phyloP scores from a whole-genome alignment of 1,139 yeast species.

The Yamadazyma jaroonii region DNA sequence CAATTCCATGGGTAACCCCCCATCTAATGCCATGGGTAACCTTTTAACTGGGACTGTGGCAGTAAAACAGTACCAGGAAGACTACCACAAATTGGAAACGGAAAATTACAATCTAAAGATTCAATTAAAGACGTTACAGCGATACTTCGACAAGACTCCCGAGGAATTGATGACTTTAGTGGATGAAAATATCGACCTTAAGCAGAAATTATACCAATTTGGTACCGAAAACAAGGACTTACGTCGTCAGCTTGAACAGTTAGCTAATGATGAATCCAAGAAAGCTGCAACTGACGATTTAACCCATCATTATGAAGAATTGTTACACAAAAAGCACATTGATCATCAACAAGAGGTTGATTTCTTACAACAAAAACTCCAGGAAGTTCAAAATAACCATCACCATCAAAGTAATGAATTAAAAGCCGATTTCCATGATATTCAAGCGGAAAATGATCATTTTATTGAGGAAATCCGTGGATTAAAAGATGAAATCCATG shows the following conservation, averaged over 20 bases:
- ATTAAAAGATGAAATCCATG: background rate
- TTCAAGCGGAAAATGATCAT: background rate
- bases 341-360: background rate
- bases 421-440: background rate
- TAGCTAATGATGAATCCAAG: slow-evolving; percentile 2
- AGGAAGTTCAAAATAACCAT: too few species aligned
- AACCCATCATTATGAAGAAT: background rate
- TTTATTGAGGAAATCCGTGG: background rate
- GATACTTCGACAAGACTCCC: slow-evolving; percentile 47
- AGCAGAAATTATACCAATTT: slow-evolving; percentile 30
- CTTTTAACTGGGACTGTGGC: slow-evolving; percentile 14
- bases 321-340: background rate
- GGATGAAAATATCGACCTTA: slow-evolving; percentile 39
- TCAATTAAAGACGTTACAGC: slow-evolving; percentile 52
- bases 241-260: slow-evolving; percentile 4
- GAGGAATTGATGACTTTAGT: slow-evolving; percentile 37
- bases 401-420: background rate
- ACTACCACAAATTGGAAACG: slow-evolving; percentile 46
- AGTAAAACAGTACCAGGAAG: slow-evolving; percentile 54
- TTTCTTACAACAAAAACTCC: background rate
- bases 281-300: background rate
- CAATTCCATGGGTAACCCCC: background rate
- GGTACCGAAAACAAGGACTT: slow-evolving; percentile 8
- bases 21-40: background rate
- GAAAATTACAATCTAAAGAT: slow-evolving; percentile 65